Evolutionary conservation across 176 grass and related monocot genomes (phyloP), one percentile per base, ranked within the genome.

Genomic region (Pontederia paniculata): DNA sequence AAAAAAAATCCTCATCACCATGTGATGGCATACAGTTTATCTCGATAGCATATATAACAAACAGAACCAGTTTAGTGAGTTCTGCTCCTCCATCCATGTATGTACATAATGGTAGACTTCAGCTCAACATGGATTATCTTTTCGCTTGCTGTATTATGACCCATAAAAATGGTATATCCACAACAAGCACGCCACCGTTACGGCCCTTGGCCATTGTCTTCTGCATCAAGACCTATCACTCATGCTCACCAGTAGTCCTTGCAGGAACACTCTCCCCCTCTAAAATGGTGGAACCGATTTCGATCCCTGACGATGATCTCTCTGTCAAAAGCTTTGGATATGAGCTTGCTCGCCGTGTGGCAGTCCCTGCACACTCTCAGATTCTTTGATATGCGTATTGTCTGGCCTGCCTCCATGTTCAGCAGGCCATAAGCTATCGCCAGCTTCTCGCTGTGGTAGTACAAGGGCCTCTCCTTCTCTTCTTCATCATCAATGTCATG

Each of bases 361-460:
- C 89, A 95, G 41, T 88, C 89, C 57, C 74, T 57, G 2, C 89
- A 95, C 0, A 95, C 78, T 4, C 81, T 70, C 78, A 88, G 42
- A 44, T 95, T 95, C 57, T 95, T 88, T 0, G 75, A 79, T 54
- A 95, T 72, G 16, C 78, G 77, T 45, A 85, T 62, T 0, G 78
- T 80, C 2, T 75, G 75, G 0, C 81, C 66, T 0, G 74, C 20
- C 48, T 51, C 69, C 0, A 70, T 81, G 49, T 75, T 72, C 69
- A 95, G 51, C 58, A 95, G 47, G 41, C 84, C 89, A 12, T 81
- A 94, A 37, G 89, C 80, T 10, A 95, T 82, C 0, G 89, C 89
- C 31, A 95, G 84, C 74, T 95, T 95, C 78, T 95, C 89, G 7
- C 89, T 95, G 60, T 95, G 89, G 51, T 84, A 71, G 22, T 84